phyloP scores from a whole-genome alignment of 192 early-diverging fungal genomes.

The Chytriomyces sp. region DNA sequence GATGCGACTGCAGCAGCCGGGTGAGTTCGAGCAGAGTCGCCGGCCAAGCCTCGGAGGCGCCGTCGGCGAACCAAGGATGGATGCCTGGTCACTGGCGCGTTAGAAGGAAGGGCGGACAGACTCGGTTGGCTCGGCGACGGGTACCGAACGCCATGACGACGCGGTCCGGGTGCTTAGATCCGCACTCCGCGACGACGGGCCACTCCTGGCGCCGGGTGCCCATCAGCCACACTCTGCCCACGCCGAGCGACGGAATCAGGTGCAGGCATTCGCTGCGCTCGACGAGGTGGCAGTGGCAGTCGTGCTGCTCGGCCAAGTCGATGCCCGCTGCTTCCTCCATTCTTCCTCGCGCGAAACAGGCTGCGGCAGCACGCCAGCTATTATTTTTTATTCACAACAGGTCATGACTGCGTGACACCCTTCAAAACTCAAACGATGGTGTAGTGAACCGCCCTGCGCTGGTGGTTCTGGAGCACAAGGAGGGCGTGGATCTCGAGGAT shows the following conservation, averaged over 20 bases:
- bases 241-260: background rate
- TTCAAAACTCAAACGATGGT: slow-evolving; percentile 18
- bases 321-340: no score
- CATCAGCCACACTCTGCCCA: slow-evolving; percentile 35
- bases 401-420: no score
- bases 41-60: background rate
- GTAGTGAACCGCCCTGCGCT: slow-evolving; percentile 31
- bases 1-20: slow-evolving; percentile 39
- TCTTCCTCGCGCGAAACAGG: no score
- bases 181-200: slow-evolving; percentile 8
- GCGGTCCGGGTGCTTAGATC: slow-evolving; percentile 2
- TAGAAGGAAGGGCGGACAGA: background rate
- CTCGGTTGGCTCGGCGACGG: background rate
- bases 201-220: slow-evolving; percentile 35
- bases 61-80: slow-evolving; percentile 46
- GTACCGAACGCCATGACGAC: slow-evolving; percentile 40
- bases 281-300: slow-evolving; percentile 38
- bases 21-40: slow-evolving; percentile 33
- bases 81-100: slow-evolving; percentile 20
- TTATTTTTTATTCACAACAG: no score
- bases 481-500: slow-evolving; percentile 26
- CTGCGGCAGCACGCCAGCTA: no score
- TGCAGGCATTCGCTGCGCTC: slow-evolving; percentile 23
- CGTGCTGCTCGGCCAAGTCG: slow-evolving; percentile 8
- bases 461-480: slow-evolving; percentile 30